Percentiles rank a stretch among this genome's conserved stretches.
phyloP scores from a whole-genome alignment of 1,284 basidiomycete genomes.

The Ganoderma lucidum region DNA sequence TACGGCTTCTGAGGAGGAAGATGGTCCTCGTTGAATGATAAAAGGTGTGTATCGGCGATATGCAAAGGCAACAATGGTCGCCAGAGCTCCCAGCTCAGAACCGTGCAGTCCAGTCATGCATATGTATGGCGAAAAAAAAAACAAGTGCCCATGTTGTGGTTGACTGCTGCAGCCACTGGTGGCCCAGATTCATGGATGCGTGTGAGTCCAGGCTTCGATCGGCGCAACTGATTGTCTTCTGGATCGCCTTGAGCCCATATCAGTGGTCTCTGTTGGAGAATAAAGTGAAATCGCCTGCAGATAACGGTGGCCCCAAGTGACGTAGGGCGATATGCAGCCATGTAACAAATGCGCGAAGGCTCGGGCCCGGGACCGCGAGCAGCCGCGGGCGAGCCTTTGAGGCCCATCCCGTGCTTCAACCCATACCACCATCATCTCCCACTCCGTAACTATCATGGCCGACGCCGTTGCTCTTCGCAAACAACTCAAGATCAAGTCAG shows the following conservation, averaged over 20 bases:
- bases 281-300: neutral
- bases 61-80: too few relatives aligned
- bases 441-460: conserved; percentile 47
- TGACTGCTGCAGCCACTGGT: neutral
- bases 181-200: neutral
- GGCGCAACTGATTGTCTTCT: neutral
- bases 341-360: neutral
- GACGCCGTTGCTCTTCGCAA: conserved; percentile 58
- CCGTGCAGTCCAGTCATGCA: too few relatives aligned
- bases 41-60: too few relatives aligned
- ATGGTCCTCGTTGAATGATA: too few relatives aligned
- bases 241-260: neutral
- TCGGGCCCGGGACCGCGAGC: neutral
- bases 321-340: conserved; percentile 10
- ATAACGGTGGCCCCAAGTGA: conserved; percentile 10
- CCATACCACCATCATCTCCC: neutral
- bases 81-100: too few relatives aligned
- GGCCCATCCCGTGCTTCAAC: neutral
- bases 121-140: neutral
- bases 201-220: neutral
- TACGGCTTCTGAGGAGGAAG: too few relatives aligned
- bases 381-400: neutral
- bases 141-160: neutral
- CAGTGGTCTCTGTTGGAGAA: neutral
- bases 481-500: conserved; percentile 86